A percentile compares a stretch with the other conserved stretches of the same genome.
Evolutionary conservation across 805 yeast genomes (phyloP).

Genomic region (Candida coquimbonensis): DNA sequence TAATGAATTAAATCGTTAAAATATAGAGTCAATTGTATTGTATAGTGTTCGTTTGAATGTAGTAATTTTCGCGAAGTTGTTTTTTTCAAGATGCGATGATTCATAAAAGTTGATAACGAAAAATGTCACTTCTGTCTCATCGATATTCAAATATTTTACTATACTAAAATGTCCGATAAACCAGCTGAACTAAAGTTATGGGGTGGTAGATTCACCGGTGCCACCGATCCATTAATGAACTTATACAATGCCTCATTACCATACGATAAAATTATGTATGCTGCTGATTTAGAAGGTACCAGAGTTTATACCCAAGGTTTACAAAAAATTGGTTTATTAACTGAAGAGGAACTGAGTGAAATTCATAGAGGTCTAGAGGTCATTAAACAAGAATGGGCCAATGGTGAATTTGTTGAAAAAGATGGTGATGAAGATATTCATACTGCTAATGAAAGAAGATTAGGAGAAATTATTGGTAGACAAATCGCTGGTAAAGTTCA

Average conservation of each 20-base stretch:
- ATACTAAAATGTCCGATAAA: constrained; percentile 14
- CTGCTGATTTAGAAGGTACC: constrained; percentile 91
- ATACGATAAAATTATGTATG: constrained; percentile 90
- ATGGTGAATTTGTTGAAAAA: constrained; percentile 59
- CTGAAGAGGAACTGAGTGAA: constrained; percentile 62
- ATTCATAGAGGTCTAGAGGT: constrained; percentile 77
- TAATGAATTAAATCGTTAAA: background rate
- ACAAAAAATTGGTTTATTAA: constrained; percentile 68
- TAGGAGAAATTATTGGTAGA: constrained; percentile 93
- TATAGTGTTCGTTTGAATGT: background rate
- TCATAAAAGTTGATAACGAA: background rate
- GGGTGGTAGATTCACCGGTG: constrained; percentile 99
- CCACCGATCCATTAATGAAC: constrained; percentile 96
- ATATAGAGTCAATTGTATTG: too few relatives aligned
- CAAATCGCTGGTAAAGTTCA: constrained; percentile 96
- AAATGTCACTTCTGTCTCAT: background rate
- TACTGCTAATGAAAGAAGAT: constrained; percentile 96
- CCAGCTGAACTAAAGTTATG: constrained; percentile 68
- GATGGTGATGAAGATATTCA: constrained; percentile 97
- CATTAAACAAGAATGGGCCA: constrained; percentile 79
- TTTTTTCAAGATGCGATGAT: background rate
- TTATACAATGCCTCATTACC: constrained; percentile 95
- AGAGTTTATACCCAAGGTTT: constrained; percentile 87
- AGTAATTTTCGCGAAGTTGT: background rate
- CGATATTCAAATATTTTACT: background rate